Evolutionary conservation across 2,329 filamentous ascomycete genomes (phyloP), one percentile per base, ranked within the genome.

Genomic region (Clonostachys sp.): DNA sequence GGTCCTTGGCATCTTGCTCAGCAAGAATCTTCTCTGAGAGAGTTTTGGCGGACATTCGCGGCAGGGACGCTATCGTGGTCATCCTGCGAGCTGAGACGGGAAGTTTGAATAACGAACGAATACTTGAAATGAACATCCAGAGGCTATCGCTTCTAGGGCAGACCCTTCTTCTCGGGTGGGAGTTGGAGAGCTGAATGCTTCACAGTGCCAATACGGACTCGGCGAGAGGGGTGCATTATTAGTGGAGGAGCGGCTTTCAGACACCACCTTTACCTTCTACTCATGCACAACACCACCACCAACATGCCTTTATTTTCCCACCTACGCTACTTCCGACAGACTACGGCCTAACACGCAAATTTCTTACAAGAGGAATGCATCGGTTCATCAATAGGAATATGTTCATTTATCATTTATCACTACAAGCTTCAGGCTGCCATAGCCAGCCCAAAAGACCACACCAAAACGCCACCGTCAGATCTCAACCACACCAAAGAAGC

Each of bases 21-120:
- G 74, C 72, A 20, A 84, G 75, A 14, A 92, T 76, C 45, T 83
- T 73, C 17, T 80, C 68, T 0, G 87, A 83, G 45, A 95, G 82
- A n/a, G 76, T 70, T 53, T 86, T 75, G 35, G 84, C 83, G 10
- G 80, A 77, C 57, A 95, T 84, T 61, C 81, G 83, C 56, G 78
- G 72, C 34, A 95, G 76, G 42, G 68, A 76, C 38, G 79, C 73
- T 47, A 91, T 75, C 7, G 79, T 80, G 44, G 80, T 68, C 62
- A 76, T 77, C 12, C 52, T 59, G 45, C 52, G 56, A 30, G n/a
- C 16, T 13, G 30, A n/a, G 34, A 35, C 17, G 17, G 18, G n/a
- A 9, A 20, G 16, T n/a, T 17, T 45, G 12, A 18, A 18, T 20
- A 16, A 20, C 10, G 30, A 39, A 5, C n/a, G 44, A 14, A 40